These are phyloP conservation scores for Bruguiera gymnorhiza DNA, from an alignment of 345 rosid genomes.

Conservation along the genomic window DNA sequence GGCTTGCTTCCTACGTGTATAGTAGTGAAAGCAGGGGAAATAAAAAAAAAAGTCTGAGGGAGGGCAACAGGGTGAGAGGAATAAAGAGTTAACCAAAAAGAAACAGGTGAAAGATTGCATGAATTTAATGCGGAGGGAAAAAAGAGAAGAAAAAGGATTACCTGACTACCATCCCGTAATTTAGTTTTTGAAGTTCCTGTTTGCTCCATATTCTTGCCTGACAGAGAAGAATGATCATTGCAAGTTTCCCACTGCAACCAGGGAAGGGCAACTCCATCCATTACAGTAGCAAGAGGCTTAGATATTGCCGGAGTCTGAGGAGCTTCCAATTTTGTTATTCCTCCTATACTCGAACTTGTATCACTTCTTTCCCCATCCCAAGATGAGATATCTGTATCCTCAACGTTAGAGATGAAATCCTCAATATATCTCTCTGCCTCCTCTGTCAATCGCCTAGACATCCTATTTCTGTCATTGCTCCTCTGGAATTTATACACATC, in stretches of 20 bases:
- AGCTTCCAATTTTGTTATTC: constrained; percentile 38
- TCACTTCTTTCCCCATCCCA: constrained; percentile 91
- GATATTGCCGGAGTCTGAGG: constrained; percentile 36
- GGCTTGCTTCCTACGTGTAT: constrained; percentile 40
- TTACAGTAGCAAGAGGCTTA: constrained; percentile 48
- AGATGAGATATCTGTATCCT: constrained; percentile 94
- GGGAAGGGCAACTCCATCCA: constrained; percentile 85
- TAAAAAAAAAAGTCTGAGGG: no score
- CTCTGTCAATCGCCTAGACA: constrained; percentile 68
- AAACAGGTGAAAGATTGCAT: background rate
- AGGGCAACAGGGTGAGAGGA: background rate
- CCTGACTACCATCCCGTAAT: constrained; percentile 43
- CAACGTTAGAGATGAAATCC: constrained; percentile 82
- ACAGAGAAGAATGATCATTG: constrained; percentile 43
- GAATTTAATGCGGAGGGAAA: background rate
- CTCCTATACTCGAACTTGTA: constrained; percentile 72
- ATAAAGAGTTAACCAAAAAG: background rate
- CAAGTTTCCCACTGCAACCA: constrained; percentile 96
- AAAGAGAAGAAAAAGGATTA: constrained; percentile 17
- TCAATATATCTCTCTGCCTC: constrained; percentile 91
- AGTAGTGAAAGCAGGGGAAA: background rate
- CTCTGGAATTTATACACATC: constrained; percentile 34
- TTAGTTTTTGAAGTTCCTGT: constrained; percentile 30
- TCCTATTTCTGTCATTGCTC: constrained; percentile 71
- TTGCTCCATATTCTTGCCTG: constrained; percentile 37